Evolutionary conservation across 2,329 filamentous ascomycete genomes (phyloP).

Genomic region (Tolypocladium tundrense): DNA sequence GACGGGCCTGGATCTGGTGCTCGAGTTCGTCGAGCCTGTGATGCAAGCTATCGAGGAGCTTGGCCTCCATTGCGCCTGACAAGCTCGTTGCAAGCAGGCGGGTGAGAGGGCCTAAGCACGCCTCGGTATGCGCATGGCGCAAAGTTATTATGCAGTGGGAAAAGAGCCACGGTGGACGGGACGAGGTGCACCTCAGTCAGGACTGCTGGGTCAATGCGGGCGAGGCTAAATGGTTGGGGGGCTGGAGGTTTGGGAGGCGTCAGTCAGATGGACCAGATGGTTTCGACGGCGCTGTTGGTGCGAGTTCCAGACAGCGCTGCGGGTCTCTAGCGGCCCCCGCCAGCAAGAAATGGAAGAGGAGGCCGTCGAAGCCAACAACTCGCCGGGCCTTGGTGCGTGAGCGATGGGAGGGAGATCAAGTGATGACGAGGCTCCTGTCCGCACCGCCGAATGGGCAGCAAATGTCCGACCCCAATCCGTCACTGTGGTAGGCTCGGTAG

Average conservation of each 20-base stretch:
- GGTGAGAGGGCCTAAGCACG: conserved; percentile 13
- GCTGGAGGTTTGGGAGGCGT: conserved; percentile 1
- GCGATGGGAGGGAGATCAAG: not conserved
- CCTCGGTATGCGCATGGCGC: conserved; percentile 27
- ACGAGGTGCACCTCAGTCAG: not conserved
- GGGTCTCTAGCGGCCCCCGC: not conserved
- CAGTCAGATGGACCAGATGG: not conserved
- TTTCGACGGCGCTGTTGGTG: not conserved
- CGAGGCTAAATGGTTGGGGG: conserved; percentile 1
- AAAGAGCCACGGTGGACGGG: not conserved
- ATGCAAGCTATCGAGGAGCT: conserved; percentile 40
- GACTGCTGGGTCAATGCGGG: not conserved
- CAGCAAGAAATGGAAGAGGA: not conserved
- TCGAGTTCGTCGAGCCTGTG: conserved; percentile 46
- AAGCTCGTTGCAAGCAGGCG: conserved; percentile 17
- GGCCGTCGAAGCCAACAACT: not conserved
- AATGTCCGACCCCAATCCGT: not conserved
- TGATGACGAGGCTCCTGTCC: not conserved
- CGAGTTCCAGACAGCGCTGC: not conserved
- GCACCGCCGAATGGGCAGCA: not conserved
- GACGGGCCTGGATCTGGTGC: conserved; percentile 44
- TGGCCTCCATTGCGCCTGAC: conserved; percentile 29
- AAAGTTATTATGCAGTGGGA: conserved; percentile 14
- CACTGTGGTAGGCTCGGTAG: not conserved
- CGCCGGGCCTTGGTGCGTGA: not conserved